Evolutionary conservation across 352 stramenopile species (phyloP), one percentile per base, ranked within the genome.

Genomic region (Phytopythium delawarense): DNA sequence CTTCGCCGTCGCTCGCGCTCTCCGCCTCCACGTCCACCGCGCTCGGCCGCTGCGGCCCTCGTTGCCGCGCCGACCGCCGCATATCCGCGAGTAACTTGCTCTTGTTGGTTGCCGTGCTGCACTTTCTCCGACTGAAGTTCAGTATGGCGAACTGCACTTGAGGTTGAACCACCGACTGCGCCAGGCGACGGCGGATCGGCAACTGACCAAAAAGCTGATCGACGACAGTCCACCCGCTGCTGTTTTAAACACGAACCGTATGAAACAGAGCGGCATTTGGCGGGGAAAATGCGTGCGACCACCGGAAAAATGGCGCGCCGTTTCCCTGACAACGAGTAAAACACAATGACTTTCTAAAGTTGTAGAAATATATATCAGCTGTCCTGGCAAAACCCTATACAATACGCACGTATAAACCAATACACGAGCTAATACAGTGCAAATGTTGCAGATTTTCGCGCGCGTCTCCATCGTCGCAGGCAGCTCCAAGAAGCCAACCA

Each of bases 1-100:
- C 59, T 2, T 63, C 57, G 18, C 68, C 51, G 4, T 50, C 40
- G 23, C 23, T 46, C 18, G 30, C 21, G 54, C 39, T 9, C 54
- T 48, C 37, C 9, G 35, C 54, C 35, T 50, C 23, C 21, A 11
- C n/a, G 2, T 42, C 21, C 13, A 2, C 23, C 9, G 9, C 23
- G 13, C 8, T 20, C 6, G 25, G 23, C 12, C 7, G 46, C 46
- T 53, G 46, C 23, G 30, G 46, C 46, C 18, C 3, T 15, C 46
- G 46, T 16, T 53, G 46, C 25, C 54, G 54, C 37, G 50, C 18
- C 50, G 50, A 44, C 50, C 54, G 35, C 37, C 39, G 39, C 34
- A 37, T 53, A 7, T 35, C 32, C 23, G 1, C 11, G 46, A 53
- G 3, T 40, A 1, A 0, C 35, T 40, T 16, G 4, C 35, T 1